Base-by-base conservation (phyloP, 2,329 filamentous ascomycete species). In the Zopfia rhizophila region DNA sequence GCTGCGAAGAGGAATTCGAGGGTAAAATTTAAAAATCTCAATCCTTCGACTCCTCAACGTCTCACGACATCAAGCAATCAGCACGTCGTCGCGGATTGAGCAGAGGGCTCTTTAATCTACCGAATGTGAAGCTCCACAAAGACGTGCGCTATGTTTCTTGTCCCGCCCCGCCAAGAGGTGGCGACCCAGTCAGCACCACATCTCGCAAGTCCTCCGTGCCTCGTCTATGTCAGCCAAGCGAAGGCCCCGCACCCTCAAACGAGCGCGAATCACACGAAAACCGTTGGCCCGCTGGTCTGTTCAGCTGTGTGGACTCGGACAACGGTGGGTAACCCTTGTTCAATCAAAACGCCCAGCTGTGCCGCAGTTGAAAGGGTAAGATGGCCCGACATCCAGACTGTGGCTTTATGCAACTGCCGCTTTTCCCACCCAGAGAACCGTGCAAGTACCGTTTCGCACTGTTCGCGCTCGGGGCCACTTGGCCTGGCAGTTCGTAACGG, bases 161-260 rank as follows among this genome's bases (percentile, higher is more conserved):
- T 48, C 38, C 49, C 55, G 49, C 43, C 41, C 30, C 27, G 52
- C 55, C 55, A 58, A 56, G 55, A 8, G 16, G 24, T 31, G 45
- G 39, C 38, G 25, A 12, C 13, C 32, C 40, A 44, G 27, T 45
- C n/a, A 38, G 17, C 28, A 55, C 53, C 47, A 35, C 29, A 45
- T 51, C 30, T 24, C 37, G 45, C 50, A 53, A 53, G 38, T 44
- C 35, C 39, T 55, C 51, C 46, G 50, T 52, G 19, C 14, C 31
- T 42, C 45, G 55, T 38, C 60, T 61, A 50, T 60, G 62, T 22
- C 48, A 38, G 66, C 66, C 66, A 69, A 69, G 65, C 23, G 37
- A 23, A 38, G 43, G 54, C 65, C 65, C 66, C 63, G 60, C 66
- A 65, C 52, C 18, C 36, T n/a, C n/a, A n/a, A n/a, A n/a, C n/a